Conservation (phyloP, 163 green algal species). For the Chloroidium sp. region DNA sequence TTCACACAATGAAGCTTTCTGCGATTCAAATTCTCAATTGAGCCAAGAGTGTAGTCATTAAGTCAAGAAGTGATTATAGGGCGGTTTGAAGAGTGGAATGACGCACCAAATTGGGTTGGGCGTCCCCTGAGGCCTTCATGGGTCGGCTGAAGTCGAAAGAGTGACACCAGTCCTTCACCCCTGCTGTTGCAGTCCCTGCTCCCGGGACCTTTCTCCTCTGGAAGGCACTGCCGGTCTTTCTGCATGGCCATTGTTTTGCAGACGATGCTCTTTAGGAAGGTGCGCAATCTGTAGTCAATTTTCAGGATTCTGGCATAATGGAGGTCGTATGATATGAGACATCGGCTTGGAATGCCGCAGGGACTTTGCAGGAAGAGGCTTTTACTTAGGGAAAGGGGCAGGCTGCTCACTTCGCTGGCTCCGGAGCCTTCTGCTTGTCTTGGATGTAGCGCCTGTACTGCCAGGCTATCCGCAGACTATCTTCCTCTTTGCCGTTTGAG, state of each 20-base stretch:
- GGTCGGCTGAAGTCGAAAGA: conserved; percentile 51
- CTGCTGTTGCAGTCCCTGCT: conserved; percentile 10
- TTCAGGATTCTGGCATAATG: no score
- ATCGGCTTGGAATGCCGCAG: no score
- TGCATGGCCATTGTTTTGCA: background rate
- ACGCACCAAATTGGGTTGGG: no score
- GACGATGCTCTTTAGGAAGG: background rate
- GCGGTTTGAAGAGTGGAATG: no score
- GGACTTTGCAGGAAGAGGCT: no score
- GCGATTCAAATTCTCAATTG: no score
- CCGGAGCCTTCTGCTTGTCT: conserved; percentile 3
- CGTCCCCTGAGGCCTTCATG: background rate
- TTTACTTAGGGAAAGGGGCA: no score
- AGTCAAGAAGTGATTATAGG: no score
- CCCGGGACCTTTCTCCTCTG: background rate
- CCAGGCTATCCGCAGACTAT: conserved; percentile 73
- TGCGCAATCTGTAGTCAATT: background rate
- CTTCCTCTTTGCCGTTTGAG: conserved; percentile 16
- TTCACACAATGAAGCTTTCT: no score
- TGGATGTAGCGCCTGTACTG: conserved; percentile 77
- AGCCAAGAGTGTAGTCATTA: no score
- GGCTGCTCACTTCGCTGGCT: background rate
- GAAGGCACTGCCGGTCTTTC: background rate
- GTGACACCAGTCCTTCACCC: conserved; percentile 56
- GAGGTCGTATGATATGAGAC: no score